Conservation (phyloP, 2,329 filamentous ascomycete genomes). For the Talaromyces marneffei region DNA sequence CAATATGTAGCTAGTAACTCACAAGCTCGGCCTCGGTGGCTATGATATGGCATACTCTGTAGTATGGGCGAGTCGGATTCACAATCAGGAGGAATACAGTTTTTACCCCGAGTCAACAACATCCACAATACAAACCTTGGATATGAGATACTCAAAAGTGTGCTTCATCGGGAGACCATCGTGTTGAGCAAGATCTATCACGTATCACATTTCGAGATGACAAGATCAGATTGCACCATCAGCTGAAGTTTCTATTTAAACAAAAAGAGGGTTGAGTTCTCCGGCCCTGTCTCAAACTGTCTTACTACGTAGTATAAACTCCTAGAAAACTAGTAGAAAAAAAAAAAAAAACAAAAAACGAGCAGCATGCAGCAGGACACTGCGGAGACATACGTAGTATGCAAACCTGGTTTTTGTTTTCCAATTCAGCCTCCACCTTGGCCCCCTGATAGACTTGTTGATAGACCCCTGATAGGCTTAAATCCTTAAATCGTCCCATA, state of each 20-base stretch:
- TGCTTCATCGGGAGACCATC: not conserved
- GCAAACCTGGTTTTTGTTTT: not conserved
- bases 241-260: not conserved
- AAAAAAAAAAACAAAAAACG: not conserved
- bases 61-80: not conserved
- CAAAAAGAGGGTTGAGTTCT: not conserved
- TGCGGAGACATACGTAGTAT: not conserved
- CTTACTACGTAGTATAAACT: not conserved
- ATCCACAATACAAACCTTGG: not conserved
- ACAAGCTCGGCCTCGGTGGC: not conserved
- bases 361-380: not conserved
- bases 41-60: not conserved
- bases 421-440: not conserved
- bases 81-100: not conserved
- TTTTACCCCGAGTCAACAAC: not conserved
- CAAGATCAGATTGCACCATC: not conserved
- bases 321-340: not conserved
- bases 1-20: not conserved
- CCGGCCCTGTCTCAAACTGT: not conserved
- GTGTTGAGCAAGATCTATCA: not conserved
- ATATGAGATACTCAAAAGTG: not conserved
- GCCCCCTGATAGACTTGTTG: too few species aligned
- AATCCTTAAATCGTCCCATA: not conserved
- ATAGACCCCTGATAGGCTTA: not conserved
- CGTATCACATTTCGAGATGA: not conserved